A percentile compares a stretch with the other conserved stretches of the same genome.
phyloP scores from a whole-genome alignment of 1,139 yeast species.

The Blastobotrys buckinghamii region DNA sequence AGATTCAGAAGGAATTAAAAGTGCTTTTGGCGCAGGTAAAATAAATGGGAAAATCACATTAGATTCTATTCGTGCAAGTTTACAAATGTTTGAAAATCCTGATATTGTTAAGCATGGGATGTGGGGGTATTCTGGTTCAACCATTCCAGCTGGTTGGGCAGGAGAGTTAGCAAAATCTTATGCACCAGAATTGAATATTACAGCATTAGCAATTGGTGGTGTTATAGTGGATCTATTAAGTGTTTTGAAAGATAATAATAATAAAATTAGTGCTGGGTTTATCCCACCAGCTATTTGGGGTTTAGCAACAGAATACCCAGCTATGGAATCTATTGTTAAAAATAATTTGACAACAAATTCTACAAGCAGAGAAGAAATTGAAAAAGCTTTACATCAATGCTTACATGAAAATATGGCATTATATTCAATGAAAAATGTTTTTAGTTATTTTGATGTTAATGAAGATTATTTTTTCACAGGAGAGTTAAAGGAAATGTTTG shows the following conservation, averaged over 20 bases:
- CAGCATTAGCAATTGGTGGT: conserved; percentile 27
- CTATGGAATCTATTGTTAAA: conserved; percentile 11
- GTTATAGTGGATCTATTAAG: conserved; percentile 22
- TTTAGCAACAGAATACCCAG: conserved; percentile 27
- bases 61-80: conserved; percentile 26
- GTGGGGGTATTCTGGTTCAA: conserved; percentile 32
- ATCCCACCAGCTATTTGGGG: conserved; percentile 28
- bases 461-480: conserved; percentile 9
- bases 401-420: conserved; percentile 15
- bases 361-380: conserved; percentile 13
- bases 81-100: conserved; percentile 9
- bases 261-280: conserved; percentile 24
- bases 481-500: conserved; percentile 23
- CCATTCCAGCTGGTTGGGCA: conserved; percentile 31
- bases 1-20: conserved; percentile 28
- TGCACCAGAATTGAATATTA: conserved; percentile 29
- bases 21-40: conserved; percentile 24
- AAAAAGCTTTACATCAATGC: conserved; percentile 16
- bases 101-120: conserved; percentile 19
- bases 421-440: conserved; percentile 19
- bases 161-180: conserved; percentile 26
- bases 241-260: conserved; percentile 17
- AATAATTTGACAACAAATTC: conserved; percentile 16
- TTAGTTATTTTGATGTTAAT: conserved; percentile 17
- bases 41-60: conserved; percentile 25